These are phyloP conservation scores for Phanerochaete sordida DNA, from an alignment of 768 basidiomycete species.

Conservation along the genomic window DNA sequence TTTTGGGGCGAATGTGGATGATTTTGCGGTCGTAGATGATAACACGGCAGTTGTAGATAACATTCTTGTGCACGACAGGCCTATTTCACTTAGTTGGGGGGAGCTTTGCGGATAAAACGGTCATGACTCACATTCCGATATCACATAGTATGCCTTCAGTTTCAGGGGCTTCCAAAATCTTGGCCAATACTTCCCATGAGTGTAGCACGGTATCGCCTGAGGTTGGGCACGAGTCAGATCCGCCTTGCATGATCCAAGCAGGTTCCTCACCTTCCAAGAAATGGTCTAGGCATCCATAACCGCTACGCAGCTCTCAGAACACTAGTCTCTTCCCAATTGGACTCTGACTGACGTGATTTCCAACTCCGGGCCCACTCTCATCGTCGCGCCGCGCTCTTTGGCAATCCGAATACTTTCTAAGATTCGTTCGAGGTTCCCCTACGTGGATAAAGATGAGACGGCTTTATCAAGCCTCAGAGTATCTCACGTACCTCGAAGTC, in stretches of 20 bases:
- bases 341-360: constrained; percentile 75
- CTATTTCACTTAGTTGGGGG: constrained; percentile 35
- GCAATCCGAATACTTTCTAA: constrained; percentile 84
- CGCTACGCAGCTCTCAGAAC: constrained; percentile 42
- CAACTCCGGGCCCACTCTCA: constrained; percentile 94
- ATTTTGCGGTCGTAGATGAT: constrained; percentile 86
- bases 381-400: constrained; percentile 80
- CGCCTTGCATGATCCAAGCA: neutral
- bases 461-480: neutral
- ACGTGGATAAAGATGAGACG: neutral
- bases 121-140: constrained; percentile 79
- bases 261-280: constrained; percentile 93
- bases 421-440: constrained; percentile 95
- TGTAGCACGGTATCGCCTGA: constrained; percentile 94
- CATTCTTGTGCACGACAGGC: constrained; percentile 97
- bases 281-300: constrained; percentile 97
- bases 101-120: neutral
- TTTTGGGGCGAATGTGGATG: constrained; percentile 93
- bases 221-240: constrained; percentile 27
- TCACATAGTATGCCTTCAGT: constrained; percentile 90
- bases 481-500: constrained; percentile 87
- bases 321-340: constrained; percentile 11
- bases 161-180: constrained; percentile 77
- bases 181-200: constrained; percentile 97
- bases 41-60: constrained; percentile 94